Conservation (phyloP, 345 rosid genomes). For the Eutrema yunnanense region DNA sequence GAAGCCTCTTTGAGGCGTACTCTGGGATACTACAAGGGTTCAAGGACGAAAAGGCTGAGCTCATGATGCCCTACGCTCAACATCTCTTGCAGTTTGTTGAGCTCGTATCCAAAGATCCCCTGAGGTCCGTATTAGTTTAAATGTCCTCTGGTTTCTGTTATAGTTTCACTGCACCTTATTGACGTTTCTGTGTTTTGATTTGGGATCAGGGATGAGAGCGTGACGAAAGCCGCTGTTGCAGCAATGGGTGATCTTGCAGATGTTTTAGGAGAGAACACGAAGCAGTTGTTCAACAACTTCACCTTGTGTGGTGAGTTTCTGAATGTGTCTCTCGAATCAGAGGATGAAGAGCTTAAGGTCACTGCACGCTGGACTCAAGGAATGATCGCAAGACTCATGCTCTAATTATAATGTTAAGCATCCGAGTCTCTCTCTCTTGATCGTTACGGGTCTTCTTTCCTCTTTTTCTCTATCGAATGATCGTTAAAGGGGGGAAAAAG, state of each 20-base stretch:
- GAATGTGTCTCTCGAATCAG: constrained; percentile 69
- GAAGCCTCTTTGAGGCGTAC: constrained; percentile 88
- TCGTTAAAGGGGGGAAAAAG: not conserved
- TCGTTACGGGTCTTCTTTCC: not conserved
- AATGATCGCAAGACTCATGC: constrained; percentile 76
- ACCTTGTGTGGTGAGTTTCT: constrained; percentile 56
- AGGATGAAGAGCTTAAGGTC: constrained; percentile 79
- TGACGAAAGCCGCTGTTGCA: constrained; percentile 84
- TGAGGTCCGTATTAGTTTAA: constrained; percentile 36
- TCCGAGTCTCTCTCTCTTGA: not conserved
- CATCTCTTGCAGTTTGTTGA: constrained; percentile 83
- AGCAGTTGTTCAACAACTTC: constrained; percentile 56
- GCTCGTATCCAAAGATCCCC: constrained; percentile 58
- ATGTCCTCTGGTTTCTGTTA: not conserved
- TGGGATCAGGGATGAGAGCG: constrained; percentile 65
- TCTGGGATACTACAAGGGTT: constrained; percentile 94
- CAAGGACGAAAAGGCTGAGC: constrained; percentile 66
- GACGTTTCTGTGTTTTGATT: not conserved
- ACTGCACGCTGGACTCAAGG: constrained; percentile 86
- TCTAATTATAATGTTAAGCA: constrained; percentile 14
- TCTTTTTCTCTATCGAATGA: not conserved
- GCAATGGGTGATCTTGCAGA: constrained; percentile 96
- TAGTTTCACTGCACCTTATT: too few species aligned
- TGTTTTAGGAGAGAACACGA: constrained; percentile 67
- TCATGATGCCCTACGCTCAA: constrained; percentile 78